These are phyloP conservation scores for Chalara sp. DNA, from an alignment of 2,329 filamentous ascomycete genomes.

Conservation along the genomic window DNA sequence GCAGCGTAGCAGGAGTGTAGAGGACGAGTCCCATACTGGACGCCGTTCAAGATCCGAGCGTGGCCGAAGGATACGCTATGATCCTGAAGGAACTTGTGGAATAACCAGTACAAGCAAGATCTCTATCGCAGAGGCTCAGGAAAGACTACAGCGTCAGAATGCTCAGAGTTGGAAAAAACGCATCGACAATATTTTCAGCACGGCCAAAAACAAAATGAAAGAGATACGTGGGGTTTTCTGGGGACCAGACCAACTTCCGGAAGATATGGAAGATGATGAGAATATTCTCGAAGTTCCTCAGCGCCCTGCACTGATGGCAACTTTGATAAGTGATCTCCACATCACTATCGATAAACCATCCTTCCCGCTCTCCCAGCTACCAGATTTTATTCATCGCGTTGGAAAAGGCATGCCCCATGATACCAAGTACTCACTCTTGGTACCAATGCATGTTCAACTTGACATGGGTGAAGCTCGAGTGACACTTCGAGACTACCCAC, in stretches of 20 bases:
- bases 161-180: constrained; percentile 86
- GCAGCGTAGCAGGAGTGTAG: constrained; percentile 28
- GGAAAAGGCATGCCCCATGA: constrained; percentile 95
- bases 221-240: constrained; percentile 76
- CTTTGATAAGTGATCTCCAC: constrained; percentile 77
- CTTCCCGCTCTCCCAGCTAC: constrained; percentile 75
- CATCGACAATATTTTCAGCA: constrained; percentile 69
- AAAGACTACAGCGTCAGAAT: constrained; percentile 72
- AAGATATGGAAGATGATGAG: constrained; percentile 77
- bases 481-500: constrained; percentile 85
- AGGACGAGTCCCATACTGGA: constrained; percentile 14
- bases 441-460: constrained; percentile 85
- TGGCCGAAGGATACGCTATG: constrained; percentile 57
- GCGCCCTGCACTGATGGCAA: constrained; percentile 74
- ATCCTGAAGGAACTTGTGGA: constrained; percentile 68
- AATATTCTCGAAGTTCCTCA: constrained; percentile 79
- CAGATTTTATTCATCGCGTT: constrained; percentile 77
- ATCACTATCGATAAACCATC: constrained; percentile 86
- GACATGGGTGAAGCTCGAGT: constrained; percentile 85
- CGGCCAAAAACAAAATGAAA: constrained; percentile 66
- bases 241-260: constrained; percentile 72
- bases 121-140: constrained; percentile 68
- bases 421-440: constrained; percentile 81
- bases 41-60: constrained; percentile 22
- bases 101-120: constrained; percentile 69